These are phyloP conservation scores for Candida silvicultrix DNA, from an alignment of 805 yeast species.

Conservation along the genomic window DNA sequence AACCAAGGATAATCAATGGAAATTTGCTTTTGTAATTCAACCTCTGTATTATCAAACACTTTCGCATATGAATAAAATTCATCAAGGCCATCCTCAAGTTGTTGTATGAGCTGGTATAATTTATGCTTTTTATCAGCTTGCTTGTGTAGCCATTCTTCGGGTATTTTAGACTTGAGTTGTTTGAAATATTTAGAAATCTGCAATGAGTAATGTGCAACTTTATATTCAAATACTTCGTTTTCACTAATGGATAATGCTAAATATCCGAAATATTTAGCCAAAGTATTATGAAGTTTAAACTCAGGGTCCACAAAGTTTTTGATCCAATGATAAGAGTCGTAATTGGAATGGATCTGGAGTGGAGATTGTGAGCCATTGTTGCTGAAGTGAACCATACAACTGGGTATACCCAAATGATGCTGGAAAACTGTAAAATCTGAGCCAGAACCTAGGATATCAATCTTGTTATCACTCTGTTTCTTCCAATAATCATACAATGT, in stretches of 20 bases:
- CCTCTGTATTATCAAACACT: conserved; percentile 42
- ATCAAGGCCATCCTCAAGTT: conserved; percentile 3
- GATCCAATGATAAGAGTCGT: conserved; percentile 55
- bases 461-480: conserved; percentile 27
- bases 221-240: conserved; percentile 46
- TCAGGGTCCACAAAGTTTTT: conserved; percentile 44
- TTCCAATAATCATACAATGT: conserved; percentile 45
- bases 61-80: conserved; percentile 1
- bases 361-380: conserved; percentile 27
- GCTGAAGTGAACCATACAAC: conserved; percentile 42
- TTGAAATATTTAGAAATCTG: conserved; percentile 33
- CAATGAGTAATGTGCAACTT: conserved; percentile 40
- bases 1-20: conserved; percentile 77
- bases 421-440: conserved; percentile 57
- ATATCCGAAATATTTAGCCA: conserved; percentile 57
- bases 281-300: conserved; percentile 44
- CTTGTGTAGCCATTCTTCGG: conserved; percentile 24
- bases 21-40: conserved; percentile 42
- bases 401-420: conserved; percentile 61
- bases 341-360: conserved; percentile 50
- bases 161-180: conserved; percentile 16
- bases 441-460: conserved; percentile 40
- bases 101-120: conserved; percentile 1
- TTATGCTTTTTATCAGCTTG: not conserved
- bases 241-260: conserved; percentile 48